phyloP scores from a whole-genome alignment of 2,329 filamentous ascomycete genomes.

The Aspergillus glaucus region DNA sequence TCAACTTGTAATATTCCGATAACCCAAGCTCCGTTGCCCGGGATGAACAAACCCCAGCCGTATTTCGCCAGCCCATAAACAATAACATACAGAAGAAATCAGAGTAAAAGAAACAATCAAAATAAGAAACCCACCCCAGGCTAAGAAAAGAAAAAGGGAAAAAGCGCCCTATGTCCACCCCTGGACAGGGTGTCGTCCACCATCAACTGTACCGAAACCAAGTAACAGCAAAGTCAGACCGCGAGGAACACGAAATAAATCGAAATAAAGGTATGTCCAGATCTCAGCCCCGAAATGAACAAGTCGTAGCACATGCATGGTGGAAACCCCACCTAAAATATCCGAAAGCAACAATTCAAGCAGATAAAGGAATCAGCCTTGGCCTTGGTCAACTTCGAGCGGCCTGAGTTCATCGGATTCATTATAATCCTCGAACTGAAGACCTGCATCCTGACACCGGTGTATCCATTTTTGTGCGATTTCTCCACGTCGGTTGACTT shows the following conservation, averaged over 20 bases:
- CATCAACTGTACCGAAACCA: slow-evolving; percentile 3
- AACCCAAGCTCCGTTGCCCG: slow-evolving; percentile 18
- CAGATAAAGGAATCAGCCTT: slow-evolving; percentile 8
- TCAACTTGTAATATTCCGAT: slow-evolving; percentile 12
- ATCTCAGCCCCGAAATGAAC: slow-evolving; percentile 16
- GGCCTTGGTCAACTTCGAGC: slow-evolving; percentile 29
- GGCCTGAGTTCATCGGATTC: slow-evolving; percentile 36
- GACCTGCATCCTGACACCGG: slow-evolving; percentile 41
- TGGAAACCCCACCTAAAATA: neutral
- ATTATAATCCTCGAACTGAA: slow-evolving; percentile 45
- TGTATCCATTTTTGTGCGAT: slow-evolving; percentile 47
- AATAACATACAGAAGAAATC: slow-evolving; percentile 16
- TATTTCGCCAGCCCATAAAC: slow-evolving; percentile 26
- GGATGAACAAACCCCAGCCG: slow-evolving; percentile 22
- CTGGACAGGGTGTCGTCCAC: neutral
- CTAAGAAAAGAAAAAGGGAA: slow-evolving; percentile 4
- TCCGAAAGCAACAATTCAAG: slow-evolving; percentile 1
- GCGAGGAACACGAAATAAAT: slow-evolving; percentile 6
- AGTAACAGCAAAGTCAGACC: slow-evolving; percentile 5
- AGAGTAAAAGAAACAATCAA: slow-evolving; percentile 14
- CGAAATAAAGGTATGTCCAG: slow-evolving; percentile 19
- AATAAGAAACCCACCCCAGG: slow-evolving; percentile 11
- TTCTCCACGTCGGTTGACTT: slow-evolving; percentile 80
- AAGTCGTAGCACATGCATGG: slow-evolving; percentile 22
- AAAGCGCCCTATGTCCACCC: neutral